Conservation (phyloP, 1,284 basidiomycete species). For the Ceratobasidium sp. region DNA sequence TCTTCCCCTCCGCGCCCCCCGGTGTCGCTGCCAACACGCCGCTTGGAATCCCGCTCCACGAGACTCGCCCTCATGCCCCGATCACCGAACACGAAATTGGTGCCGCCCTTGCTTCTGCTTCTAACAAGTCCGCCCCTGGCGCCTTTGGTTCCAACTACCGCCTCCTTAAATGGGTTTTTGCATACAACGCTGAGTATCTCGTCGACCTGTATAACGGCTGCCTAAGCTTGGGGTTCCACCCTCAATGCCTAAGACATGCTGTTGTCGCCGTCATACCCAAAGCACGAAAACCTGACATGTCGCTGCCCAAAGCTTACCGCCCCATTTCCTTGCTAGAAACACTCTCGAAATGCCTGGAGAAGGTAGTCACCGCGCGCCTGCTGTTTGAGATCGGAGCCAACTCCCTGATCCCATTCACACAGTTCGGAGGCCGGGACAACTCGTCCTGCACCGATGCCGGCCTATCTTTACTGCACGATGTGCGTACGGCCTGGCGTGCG, state of each 20-base stretch:
- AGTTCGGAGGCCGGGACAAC: constrained; percentile 50
- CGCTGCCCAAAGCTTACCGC: constrained; percentile 50
- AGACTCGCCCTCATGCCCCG: constrained; percentile 7
- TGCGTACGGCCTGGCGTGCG: constrained; percentile 50
- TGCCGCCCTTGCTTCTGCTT: constrained; percentile 41
- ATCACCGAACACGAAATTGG: constrained; percentile 45
- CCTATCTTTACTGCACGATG: constrained; percentile 49
- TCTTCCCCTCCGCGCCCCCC: constrained; percentile 42
- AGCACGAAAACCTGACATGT: constrained; percentile 50
- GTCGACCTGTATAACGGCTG: constrained; percentile 50
- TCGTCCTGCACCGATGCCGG: constrained; percentile 50
- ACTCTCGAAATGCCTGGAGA: constrained; percentile 51
- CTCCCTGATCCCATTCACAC: constrained; percentile 48
- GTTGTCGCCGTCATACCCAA: constrained; percentile 50
- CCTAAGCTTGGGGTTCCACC: constrained; percentile 64
- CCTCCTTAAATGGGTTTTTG: constrained; percentile 48
- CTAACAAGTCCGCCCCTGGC: constrained; percentile 48
- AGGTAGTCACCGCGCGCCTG: constrained; percentile 48
- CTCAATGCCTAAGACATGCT: constrained; percentile 46
- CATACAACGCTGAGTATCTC: constrained; percentile 22
- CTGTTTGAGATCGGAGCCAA: constrained; percentile 45
- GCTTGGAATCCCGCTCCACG: constrained; percentile 4
- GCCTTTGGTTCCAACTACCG: constrained; percentile 43
- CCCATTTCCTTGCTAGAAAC: constrained; percentile 52
- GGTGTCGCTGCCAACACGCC: neutral